Evolutionary conservation across 2,329 filamentous ascomycete species (phyloP).

Genomic region (Neoscytalidium dimidiatum): DNA sequence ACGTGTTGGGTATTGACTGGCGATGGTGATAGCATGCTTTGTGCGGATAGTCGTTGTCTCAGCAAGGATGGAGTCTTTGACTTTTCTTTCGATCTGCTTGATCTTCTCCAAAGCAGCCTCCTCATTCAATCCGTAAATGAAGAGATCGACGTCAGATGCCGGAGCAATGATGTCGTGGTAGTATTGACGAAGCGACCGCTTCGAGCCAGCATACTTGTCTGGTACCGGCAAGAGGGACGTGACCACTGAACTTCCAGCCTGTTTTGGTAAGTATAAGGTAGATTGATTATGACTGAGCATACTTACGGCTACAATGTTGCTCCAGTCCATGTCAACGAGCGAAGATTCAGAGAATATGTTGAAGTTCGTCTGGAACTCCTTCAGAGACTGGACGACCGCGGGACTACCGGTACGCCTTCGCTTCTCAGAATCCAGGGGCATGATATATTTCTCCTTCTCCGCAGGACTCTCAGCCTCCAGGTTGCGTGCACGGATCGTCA

Average conservation of each 20-base stretch:
- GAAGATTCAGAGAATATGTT: conserved; percentile 79
- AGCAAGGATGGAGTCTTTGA: conserved; percentile 76
- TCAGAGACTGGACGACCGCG: conserved; percentile 67
- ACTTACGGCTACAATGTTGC: conserved; percentile 67
- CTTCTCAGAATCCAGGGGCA: conserved; percentile 63
- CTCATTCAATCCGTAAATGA: conserved; percentile 77
- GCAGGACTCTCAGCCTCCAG: conserved; percentile 59
- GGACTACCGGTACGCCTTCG: conserved; percentile 64
- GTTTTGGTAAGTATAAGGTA: background rate
- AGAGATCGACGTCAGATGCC: conserved; percentile 84
- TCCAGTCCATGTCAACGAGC: conserved; percentile 76
- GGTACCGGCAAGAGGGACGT: conserved; percentile 70
- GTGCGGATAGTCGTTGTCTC: conserved; percentile 83
- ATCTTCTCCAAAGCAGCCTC: conserved; percentile 81
- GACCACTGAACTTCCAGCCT: conserved; percentile 75
- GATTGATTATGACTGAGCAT: background rate
- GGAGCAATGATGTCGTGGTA: conserved; percentile 82
- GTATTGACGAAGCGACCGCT: conserved; percentile 54
- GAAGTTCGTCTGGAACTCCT: conserved; percentile 78
- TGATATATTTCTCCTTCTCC: conserved; percentile 67
- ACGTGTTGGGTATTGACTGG: conserved; percentile 77
- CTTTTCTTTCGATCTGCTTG: conserved; percentile 73
- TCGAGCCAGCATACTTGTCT: conserved; percentile 51
- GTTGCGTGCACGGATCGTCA: conserved; percentile 65
- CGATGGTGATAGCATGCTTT: conserved; percentile 85